Base-by-base conservation (phyloP, 1,139 yeast species). In the Scheffersomyces illinoinensis region DNA sequence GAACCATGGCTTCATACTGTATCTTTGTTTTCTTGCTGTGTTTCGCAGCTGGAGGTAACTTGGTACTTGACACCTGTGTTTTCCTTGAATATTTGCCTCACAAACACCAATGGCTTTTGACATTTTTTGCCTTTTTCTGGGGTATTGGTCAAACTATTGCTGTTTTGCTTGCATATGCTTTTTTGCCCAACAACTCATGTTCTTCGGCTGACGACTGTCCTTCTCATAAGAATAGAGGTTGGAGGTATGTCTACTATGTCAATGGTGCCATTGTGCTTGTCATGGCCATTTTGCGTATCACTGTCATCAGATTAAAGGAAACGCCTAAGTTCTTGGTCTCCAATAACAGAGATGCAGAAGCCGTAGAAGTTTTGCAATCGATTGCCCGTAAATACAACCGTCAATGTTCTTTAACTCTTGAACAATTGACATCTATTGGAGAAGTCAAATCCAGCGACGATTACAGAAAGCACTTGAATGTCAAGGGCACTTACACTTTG, bases 111-210 rank as follows among this genome's bases (percentile, higher is more conserved):
- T 85, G 82, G 79, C 69, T 85, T 61, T 76, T 83, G 55, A 85
- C 89, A 0, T 74, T 84, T 48, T 77, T 86, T 76, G 89, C 90
- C 7, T 73, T 77, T 39, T 86, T 84, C 76, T 86, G 90, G 89
- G 88, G 88, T 59, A 70, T 86, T 56, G 90, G 90, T 51, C 89
- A 85, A 70, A 81, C 87, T 0, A 73, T 86, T 54, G 83, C 87
- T 8, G 76, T 76, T 26, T 74, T 84, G n/a, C 66, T 85, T 51
- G 83, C 87, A 5, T 86, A 87, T 86, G 87, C 86, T 0, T 81
- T 85, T 57, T 72, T 86, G 58, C 82, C 86, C 43, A 78, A 78
- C 58, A 74, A 75, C 61, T 77, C 84, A 17, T 86, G 90, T 71
- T 64, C 67, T n/a, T 71, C 71, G 7, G 75, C 66, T 10, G 71